These are phyloP conservation scores for Globisporangium spinosum DNA, from an alignment of 352 stramenopile species.

Conservation along the genomic window DNA sequence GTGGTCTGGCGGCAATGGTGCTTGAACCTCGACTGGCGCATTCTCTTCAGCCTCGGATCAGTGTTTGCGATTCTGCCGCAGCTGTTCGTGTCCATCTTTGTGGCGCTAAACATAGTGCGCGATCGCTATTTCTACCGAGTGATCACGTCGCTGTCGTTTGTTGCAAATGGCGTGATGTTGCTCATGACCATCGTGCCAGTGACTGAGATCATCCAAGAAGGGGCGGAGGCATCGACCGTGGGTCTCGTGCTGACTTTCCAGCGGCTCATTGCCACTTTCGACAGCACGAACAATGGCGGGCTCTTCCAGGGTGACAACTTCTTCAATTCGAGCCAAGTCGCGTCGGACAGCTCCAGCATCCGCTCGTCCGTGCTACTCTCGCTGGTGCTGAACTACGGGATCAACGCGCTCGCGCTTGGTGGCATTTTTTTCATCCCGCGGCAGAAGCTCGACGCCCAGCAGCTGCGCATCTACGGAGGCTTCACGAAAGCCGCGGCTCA, in stretches of 20 bases:
- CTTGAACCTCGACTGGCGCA: constrained; percentile 38
- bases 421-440: constrained; percentile 37
- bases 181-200: constrained; percentile 37
- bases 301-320: constrained; percentile 37
- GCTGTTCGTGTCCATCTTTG: constrained; percentile 22
- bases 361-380: constrained; percentile 31
- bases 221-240: constrained; percentile 46
- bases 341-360: constrained; percentile 25
- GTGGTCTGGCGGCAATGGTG: constrained; percentile 37
- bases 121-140: constrained; percentile 30
- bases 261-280: constrained; percentile 43
- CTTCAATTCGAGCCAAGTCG: constrained; percentile 24
- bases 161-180: constrained; percentile 20
- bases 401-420: constrained; percentile 34
- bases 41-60: constrained; percentile 28
- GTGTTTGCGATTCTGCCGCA: constrained; percentile 29
- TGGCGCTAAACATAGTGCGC: constrained; percentile 29
- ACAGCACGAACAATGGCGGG: constrained; percentile 32
- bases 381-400: constrained; percentile 38
- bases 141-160: constrained; percentile 23
- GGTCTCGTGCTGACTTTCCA: constrained; percentile 50
- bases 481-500: constrained; percentile 45
- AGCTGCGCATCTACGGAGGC: constrained; percentile 55
- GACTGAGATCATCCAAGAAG: constrained; percentile 57
- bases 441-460: constrained; percentile 63